Base-by-base conservation (phyloP, 2,329 filamentous ascomycete species). In the Immersiporthe knoxdaviesiana region DNA sequence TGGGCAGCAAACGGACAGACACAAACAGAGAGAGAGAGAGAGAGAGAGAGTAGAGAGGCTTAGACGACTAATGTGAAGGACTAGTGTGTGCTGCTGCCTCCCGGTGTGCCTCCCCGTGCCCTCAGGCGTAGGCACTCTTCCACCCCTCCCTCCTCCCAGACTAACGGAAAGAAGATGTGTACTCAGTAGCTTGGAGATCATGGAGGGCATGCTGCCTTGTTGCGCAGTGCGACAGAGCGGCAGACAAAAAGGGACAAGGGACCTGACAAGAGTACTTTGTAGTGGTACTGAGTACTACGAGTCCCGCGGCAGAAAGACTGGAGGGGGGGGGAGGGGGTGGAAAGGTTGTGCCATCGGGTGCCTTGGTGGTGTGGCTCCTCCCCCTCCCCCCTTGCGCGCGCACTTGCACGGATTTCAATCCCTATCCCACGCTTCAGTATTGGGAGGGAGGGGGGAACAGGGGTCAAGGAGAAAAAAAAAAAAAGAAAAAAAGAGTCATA, bases 81-180 rank as follows among this genome's bases (percentile, higher is more conserved):
- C 68, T 66, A 66, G 60, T 67, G 59, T 67, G 59, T 67, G 68
- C 66, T 71, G 69, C 52, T 71, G 69, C 60, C 67, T 69, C 59
- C 27, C 60, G n/a, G n/a, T 18, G 41, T 44, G 41, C 16, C 41
- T 47, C 21, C 44, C 44, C 44, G 44, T 47, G 65, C 59, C 52
- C 32, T 58, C 63, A 59, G 37, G 64, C 61, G 50, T n/a, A 47
- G 65, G 56, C 62, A 68, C 37, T 63, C 44, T 47, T 18, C 44
- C 44, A 47, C 44, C 44, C 44, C 44, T 6, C 11, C 35, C 35
- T 8, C 41, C 16, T 8, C 41, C 21, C 54, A 63, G 58, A 58
- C 63, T 63, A 59, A 37, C 39, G 61, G 63, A 52, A 44, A 61
- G 44, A 24, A 61, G 66, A 67, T 66, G 58, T 39, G 60, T 52